Evolutionary conservation across 2,329 filamentous ascomycete genomes (phyloP).

Genomic region (Penicillium sp.): DNA sequence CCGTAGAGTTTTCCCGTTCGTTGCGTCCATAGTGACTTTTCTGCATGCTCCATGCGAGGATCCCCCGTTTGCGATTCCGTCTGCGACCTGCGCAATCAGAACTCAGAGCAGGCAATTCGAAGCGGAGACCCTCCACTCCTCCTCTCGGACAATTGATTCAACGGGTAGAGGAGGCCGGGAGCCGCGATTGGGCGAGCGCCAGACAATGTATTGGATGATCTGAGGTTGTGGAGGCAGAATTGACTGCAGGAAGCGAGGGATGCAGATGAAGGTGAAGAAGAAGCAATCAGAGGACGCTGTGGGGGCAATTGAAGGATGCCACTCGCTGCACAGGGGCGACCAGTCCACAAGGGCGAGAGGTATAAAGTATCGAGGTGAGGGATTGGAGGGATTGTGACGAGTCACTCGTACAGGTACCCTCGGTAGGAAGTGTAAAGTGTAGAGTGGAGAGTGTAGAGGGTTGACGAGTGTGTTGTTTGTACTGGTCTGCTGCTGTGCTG

Average conservation of each 20-base stretch:
- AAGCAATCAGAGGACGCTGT: conserved; percentile 22
- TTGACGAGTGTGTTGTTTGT: too few relatives aligned
- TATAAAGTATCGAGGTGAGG: conserved; percentile 14
- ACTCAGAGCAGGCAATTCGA: conserved; percentile 2
- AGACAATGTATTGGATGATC: conserved; percentile 24
- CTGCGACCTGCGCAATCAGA: conserved; percentile 25
- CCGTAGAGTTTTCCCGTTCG: conserved; percentile 32
- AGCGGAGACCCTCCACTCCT: conserved; percentile 18
- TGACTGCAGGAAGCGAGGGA: conserved; percentile 27
- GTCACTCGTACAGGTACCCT: conserved; percentile 1
- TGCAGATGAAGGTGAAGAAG: conserved; percentile 10
- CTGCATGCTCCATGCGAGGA: conserved; percentile 32
- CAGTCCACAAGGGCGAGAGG: neutral
- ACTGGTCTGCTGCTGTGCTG: too few relatives aligned
- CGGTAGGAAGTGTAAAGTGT: neutral
- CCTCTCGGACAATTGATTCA: conserved; percentile 22
- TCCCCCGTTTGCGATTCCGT: conserved; percentile 25
- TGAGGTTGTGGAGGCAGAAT: conserved; percentile 7
- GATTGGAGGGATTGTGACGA: conserved; percentile 2
- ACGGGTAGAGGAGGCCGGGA: conserved; percentile 6
- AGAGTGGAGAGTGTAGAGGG: too few relatives aligned
- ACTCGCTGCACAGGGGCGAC: neutral
- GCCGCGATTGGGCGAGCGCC: conserved; percentile 16
- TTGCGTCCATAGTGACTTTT: conserved; percentile 25
- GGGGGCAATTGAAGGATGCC: conserved; percentile 17